Evolutionary conservation across 2,329 filamentous ascomycete genomes (phyloP).

Genomic region (Venturia effusa): DNA sequence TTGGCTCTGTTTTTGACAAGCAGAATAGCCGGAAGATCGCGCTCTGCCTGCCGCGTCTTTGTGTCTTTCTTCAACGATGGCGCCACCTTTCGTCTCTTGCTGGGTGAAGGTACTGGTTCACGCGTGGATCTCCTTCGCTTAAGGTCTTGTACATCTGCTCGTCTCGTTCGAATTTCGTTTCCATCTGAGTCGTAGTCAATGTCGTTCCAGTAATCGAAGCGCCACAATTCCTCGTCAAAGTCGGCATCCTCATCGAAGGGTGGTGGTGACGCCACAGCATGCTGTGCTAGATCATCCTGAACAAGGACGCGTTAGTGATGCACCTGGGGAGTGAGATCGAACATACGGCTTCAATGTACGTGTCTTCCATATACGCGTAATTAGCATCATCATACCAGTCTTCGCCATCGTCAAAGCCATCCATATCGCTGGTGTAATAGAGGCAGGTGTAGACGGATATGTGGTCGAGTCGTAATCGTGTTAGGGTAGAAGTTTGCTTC

Average conservation of each 20-base stretch:
- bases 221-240: constrained; percentile 25
- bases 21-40: constrained; percentile 1
- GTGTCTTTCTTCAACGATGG: not conserved
- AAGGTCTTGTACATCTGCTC: constrained; percentile 7
- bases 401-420: constrained; percentile 4
- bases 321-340: not conserved
- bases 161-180: constrained; percentile 27
- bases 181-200: constrained; percentile 37
- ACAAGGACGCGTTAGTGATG: constrained; percentile 4
- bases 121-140: constrained; percentile 16
- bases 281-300: constrained; percentile 40
- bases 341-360: constrained; percentile 9
- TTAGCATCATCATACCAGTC: constrained; percentile 6
- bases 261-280: constrained; percentile 33
- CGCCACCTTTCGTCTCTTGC: constrained; percentile 9
- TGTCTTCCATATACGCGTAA: constrained; percentile 11
- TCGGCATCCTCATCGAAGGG: constrained; percentile 28
- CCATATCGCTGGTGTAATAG: not conserved
- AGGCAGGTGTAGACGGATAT: not conserved
- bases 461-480: not conserved
- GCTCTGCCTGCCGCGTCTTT: not conserved
- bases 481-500: not conserved
- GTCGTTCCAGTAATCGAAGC: constrained; percentile 38
- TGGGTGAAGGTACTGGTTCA: not conserved
- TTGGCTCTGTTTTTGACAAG: constrained; percentile 3